phyloP scores from a whole-genome alignment of 2,329 filamentous ascomycete genomes.

The Phyllosticta citrichinensis region DNA sequence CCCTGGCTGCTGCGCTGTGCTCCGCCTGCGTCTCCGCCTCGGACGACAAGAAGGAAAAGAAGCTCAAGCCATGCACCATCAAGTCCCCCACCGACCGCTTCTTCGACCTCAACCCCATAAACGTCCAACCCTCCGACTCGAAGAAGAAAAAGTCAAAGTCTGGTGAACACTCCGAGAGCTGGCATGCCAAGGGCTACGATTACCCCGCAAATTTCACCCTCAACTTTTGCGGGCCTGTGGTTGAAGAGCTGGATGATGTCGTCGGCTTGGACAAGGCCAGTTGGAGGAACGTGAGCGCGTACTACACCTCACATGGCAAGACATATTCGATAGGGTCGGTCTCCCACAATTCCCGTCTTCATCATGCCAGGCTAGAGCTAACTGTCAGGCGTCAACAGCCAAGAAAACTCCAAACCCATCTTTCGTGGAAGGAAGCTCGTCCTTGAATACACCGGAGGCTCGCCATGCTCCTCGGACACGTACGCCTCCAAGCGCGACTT shows the following conservation, averaged over 20 bases:
- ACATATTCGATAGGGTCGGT: constrained; percentile 66
- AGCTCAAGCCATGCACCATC: constrained; percentile 50
- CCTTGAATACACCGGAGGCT: constrained; percentile 42
- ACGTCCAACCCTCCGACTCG: constrained; percentile 34
- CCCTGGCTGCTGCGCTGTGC: constrained; percentile 23
- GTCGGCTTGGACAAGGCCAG: constrained; percentile 51
- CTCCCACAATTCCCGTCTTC: background rate
- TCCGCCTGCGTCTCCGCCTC: constrained; percentile 27
- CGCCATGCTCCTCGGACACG: constrained; percentile 31
- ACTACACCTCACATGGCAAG: constrained; percentile 56
- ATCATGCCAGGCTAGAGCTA: background rate
- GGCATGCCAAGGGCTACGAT: constrained; percentile 62
- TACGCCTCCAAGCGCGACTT: constrained; percentile 7
- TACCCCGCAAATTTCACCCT: constrained; percentile 74
- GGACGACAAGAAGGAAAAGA: constrained; percentile 32
- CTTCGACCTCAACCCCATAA: constrained; percentile 53
- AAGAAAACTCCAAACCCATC: constrained; percentile 43
- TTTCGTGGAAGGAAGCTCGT: constrained; percentile 57
- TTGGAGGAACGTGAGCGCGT: constrained; percentile 70
- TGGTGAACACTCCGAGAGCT: constrained; percentile 48
- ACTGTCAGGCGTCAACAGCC: constrained; percentile 27
- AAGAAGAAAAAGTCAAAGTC: constrained; percentile 37
- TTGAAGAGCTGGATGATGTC: constrained; percentile 53
- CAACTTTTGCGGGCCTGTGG: constrained; percentile 71
- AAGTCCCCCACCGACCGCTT: constrained; percentile 52